Percentiles rank a stretch among this genome's conserved stretches.
These are phyloP conservation scores for Umbelopsis ramanniana DNA, from an alignment of 192 early-diverging fungal species.

Conservation along the genomic window DNA sequence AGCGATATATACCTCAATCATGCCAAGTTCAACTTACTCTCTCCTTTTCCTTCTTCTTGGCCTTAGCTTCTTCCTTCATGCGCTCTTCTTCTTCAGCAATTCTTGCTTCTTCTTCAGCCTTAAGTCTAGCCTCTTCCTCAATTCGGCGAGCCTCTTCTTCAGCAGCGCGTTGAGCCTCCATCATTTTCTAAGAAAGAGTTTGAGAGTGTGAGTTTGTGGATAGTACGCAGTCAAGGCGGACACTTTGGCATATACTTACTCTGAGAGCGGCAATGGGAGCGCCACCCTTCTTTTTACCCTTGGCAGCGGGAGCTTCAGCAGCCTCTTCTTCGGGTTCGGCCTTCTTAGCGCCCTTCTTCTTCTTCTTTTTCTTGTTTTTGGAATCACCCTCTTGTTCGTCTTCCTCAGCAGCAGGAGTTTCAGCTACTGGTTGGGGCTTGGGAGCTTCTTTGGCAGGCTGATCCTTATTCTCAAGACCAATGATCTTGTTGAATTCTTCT, in stretches of 20 bases:
- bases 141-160: conserved; percentile 76
- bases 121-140: conserved; percentile 71
- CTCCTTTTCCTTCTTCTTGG: conserved; percentile 83
- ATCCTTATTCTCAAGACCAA: conserved; percentile 37
- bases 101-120: conserved; percentile 72
- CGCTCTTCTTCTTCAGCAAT: conserved; percentile 75
- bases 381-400: conserved; percentile 49
- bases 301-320: conserved; percentile 36
- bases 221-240: background rate
- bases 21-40: conserved; percentile 42
- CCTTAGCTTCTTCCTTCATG: conserved; percentile 75
- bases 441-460: conserved; percentile 34
- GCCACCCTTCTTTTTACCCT: conserved; percentile 63
- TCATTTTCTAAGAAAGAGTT: conserved; percentile 54
- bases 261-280: conserved; percentile 57
- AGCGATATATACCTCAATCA: background rate
- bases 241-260: conserved; percentile 30
- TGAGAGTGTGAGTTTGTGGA: conserved; percentile 13
- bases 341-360: conserved; percentile 66
- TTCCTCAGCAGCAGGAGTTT: conserved; percentile 33
- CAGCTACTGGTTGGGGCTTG: conserved; percentile 43
- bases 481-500: conserved; percentile 33
- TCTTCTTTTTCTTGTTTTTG: conserved; percentile 49
- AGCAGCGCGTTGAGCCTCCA: conserved; percentile 74
- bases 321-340: conserved; percentile 33